Conservation (phyloP, 495 filamentous ascomycete genomes). For the Aspergillus haitiensis region DNA sequence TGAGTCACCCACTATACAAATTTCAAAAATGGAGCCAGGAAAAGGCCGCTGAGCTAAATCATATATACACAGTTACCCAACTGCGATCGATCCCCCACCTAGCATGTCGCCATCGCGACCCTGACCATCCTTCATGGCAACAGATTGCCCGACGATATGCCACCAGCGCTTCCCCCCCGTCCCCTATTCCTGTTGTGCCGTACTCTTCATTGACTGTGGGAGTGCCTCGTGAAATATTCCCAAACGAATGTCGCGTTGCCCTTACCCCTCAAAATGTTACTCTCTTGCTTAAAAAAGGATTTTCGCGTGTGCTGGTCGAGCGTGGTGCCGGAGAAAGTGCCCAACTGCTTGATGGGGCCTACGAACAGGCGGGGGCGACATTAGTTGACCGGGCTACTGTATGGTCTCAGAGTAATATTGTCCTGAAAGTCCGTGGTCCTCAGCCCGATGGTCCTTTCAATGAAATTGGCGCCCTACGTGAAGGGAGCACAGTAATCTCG, state of each 20-base stretch:
- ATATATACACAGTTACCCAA: slow-evolving; percentile 20
- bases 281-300: slow-evolving; percentile 76
- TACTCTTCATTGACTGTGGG: slow-evolving; percentile 70
- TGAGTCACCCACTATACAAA: slow-evolving; percentile 18
- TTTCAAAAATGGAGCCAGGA: slow-evolving; percentile 3
- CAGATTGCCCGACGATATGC: slow-evolving; percentile 29
- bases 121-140: slow-evolving; percentile 21
- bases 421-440: slow-evolving; percentile 76
- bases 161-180: slow-evolving; percentile 33
- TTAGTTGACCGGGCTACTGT: slow-evolving; percentile 61
- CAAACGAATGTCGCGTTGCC: slow-evolving; percentile 74
- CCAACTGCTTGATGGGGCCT: slow-evolving; percentile 69
- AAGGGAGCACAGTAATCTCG: slow-evolving; percentile 68
- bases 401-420: slow-evolving; percentile 69
- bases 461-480: slow-evolving; percentile 60
- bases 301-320: slow-evolving; percentile 69
- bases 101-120: slow-evolving; percentile 14
- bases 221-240: slow-evolving; percentile 67
- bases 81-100: slow-evolving; percentile 18
- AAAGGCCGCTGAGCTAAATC: slow-evolving; percentile 15
- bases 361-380: slow-evolving; percentile 69
- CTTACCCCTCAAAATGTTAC: slow-evolving; percentile 78
- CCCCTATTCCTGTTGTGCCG: slow-evolving; percentile 60
- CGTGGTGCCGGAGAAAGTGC: slow-evolving; percentile 71
- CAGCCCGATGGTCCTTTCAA: slow-evolving; percentile 50